Base-by-base conservation (phyloP, 768 basidiomycete genomes). In the Leccinum subgranulosum region DNA sequence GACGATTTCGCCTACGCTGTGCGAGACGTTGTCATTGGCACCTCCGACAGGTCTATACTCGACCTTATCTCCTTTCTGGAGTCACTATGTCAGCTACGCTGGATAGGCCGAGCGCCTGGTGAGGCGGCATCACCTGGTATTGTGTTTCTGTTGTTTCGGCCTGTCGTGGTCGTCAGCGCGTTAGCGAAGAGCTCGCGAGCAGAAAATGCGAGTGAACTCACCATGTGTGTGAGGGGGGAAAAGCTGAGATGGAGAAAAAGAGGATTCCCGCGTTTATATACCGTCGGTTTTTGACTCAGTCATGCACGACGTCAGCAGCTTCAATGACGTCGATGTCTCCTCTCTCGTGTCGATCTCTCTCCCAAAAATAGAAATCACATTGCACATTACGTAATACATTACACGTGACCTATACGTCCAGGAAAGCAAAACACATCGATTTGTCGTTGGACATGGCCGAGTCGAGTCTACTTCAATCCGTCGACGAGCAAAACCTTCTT, bases 11-110 rank as follows among this genome's bases (percentile, higher is more conserved):
- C 76, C 78, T 0, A 34, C 10, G 10, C 71, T 74, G 61, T 76
- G 74, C 3, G 75, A 61, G 50, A 80, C 75, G 19, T 75, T 76
- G 59, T 79, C 76, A 6, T 55, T 21, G 8, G 51, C 61, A 21
- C 76, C 78, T 10, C 79, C 79, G 31, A 79, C 73, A 41, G 75
- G 75, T 51, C 75, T 71, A 57, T 79, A 80, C 60, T 78, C 77
- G 61, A 80, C 75, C 56, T 65, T 73, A 59, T 80, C 76, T 53
- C 77, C 77, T 57, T 69, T 60, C 75, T 73, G 27, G 3, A 3
- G 2, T 31, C n/a, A 10, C 12, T 17, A 39, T 11, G 31, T 67
- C n/a, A 67, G 55, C 10, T 23, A 23, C 23, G 23, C 6, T 7
- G n/a, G 10, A 7, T 7, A 6, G 9, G 5, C 11, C 3, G 0